Evolutionary conservation across 1,284 basidiomycete species (phyloP).

Genomic region (Lignosus rhinocerotis): DNA sequence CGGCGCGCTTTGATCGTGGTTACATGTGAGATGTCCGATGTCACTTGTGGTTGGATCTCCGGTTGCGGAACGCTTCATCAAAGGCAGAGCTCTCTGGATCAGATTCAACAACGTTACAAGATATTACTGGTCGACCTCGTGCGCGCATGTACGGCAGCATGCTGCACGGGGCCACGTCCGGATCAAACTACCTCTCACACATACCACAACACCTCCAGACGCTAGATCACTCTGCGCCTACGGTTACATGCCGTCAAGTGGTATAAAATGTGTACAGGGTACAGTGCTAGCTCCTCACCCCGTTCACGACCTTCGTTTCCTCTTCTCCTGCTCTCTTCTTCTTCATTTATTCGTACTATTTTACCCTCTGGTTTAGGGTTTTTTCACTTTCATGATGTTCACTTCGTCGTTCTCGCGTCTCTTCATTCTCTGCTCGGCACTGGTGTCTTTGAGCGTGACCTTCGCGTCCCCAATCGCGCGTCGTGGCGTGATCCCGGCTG

Average conservation of each 20-base stretch:
- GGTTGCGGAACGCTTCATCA: too few species aligned
- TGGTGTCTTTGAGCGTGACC: not conserved
- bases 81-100: too few species aligned
- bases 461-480: not conserved
- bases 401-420: constrained; percentile 6
- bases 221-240: too few species aligned
- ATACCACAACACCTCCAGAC: too few species aligned
- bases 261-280: not conserved
- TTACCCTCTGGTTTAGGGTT: not conserved
- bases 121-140: too few species aligned
- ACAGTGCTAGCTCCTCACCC: not conserved
- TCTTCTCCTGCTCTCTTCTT: not conserved
- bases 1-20: too few species aligned
- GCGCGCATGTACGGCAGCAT: too few species aligned
- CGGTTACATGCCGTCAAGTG: not conserved
- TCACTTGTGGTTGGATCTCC: too few species aligned
- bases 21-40: too few species aligned
- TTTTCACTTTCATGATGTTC: not conserved
- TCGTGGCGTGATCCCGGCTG: not conserved
- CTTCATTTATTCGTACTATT: not conserved
- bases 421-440: constrained; percentile 1
- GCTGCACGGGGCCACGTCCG: too few species aligned
- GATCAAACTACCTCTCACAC: too few species aligned
- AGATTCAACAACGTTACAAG: too few species aligned
- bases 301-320: not conserved